Evolutionary conservation across 768 basidiomycete genomes (phyloP).

Genomic region (Boletus rubroflammeus): DNA sequence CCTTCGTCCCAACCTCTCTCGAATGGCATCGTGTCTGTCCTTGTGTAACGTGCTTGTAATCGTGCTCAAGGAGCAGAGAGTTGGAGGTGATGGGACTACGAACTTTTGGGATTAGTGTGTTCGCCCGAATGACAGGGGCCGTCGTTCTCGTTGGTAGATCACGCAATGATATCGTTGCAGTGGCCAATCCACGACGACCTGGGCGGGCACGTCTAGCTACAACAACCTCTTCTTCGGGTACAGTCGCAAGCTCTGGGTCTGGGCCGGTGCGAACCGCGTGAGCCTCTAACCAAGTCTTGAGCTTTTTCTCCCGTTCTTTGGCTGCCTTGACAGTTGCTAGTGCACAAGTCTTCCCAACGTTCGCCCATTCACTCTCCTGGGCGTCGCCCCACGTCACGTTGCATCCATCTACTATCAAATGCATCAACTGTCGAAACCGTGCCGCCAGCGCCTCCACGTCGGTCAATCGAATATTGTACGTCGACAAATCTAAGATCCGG

Average conservation of each 20-base stretch:
- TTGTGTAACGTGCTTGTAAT: constrained; percentile 30
- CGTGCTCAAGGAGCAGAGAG: constrained; percentile 47
- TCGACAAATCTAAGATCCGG: constrained; percentile 71
- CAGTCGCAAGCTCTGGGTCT: neutral
- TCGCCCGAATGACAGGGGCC: constrained; percentile 7
- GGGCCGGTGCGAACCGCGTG: constrained; percentile 9
- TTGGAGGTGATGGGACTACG: constrained; percentile 58
- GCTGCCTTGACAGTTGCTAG: constrained; percentile 58
- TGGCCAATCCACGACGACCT: constrained; percentile 62
- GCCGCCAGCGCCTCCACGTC: constrained; percentile 55
- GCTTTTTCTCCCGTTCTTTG: constrained; percentile 61
- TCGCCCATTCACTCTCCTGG: constrained; percentile 53
- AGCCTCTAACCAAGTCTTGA: constrained; percentile 49
- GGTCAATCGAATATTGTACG: constrained; percentile 50
- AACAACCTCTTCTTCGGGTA: neutral
- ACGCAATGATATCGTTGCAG: constrained; percentile 61
- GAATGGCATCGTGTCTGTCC: constrained; percentile 40
- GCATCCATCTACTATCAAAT: constrained; percentile 73
- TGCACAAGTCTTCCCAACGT: constrained; percentile 59
- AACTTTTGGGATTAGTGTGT: constrained; percentile 36
- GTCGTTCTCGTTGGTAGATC: constrained; percentile 22
- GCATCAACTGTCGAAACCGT: constrained; percentile 48
- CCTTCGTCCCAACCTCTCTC: constrained; percentile 63
- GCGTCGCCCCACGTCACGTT: constrained; percentile 48
- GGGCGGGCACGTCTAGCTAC: constrained; percentile 27